Conservation (phyloP, 495 filamentous ascomycete genomes). For the Xylaria bambusicola region DNA sequence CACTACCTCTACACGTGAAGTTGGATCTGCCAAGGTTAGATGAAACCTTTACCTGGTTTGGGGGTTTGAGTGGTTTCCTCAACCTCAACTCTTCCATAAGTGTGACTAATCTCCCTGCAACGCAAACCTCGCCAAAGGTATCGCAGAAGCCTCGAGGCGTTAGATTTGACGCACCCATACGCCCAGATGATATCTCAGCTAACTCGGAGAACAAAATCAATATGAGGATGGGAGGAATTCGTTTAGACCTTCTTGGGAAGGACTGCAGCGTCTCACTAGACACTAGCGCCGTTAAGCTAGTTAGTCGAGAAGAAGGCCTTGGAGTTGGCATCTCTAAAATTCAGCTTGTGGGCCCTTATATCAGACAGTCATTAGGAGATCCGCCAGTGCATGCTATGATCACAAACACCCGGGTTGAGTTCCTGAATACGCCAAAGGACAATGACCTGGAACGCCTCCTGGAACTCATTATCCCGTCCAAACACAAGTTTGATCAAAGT, state of each 20-base stretch:
- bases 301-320: conserved; percentile 67
- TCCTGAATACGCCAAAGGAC: conserved; percentile 69
- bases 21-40: conserved; percentile 82
- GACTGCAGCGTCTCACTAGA: conserved; percentile 72
- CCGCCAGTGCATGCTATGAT: conserved; percentile 56
- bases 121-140: conserved; percentile 39
- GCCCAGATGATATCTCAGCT: conserved; percentile 47
- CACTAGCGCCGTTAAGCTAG: conserved; percentile 77
- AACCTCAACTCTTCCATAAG: conserved; percentile 83
- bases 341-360: conserved; percentile 68
- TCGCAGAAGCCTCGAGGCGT: conserved; percentile 61
- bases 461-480: conserved; percentile 85
- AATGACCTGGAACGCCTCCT: conserved; percentile 80
- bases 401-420: conserved; percentile 70
- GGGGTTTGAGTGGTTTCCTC: conserved; percentile 88
- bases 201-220: conserved; percentile 67
- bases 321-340: conserved; percentile 75
- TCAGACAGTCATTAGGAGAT: conserved; percentile 48
- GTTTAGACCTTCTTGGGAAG: conserved; percentile 71
- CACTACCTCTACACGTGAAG: conserved; percentile 73
- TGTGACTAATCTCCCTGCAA: conserved; percentile 63
- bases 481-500: conserved; percentile 85
- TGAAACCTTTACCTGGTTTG: conserved; percentile 84
- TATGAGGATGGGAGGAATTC: conserved; percentile 72
- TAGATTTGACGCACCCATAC: conserved; percentile 65